Evolutionary conservation across 2,329 filamentous ascomycete genomes (phyloP).

Genomic region (Harringtonia lauricola): DNA sequence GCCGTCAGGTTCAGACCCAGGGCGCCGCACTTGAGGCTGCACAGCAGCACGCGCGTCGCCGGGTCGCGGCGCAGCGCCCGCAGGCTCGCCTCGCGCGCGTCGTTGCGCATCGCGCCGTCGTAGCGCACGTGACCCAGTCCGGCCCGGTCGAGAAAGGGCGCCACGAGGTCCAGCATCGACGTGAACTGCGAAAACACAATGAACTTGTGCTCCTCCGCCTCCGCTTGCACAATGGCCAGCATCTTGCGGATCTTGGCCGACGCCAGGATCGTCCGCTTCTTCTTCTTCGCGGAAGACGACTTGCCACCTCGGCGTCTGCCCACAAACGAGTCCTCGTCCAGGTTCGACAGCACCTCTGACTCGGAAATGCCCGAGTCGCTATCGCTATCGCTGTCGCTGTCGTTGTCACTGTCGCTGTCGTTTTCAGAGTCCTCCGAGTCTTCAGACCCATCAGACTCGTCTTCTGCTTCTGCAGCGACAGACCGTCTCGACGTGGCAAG

Average conservation of each 20-base stretch:
- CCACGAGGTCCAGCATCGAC: conserved; percentile 91
- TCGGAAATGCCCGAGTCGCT: neutral
- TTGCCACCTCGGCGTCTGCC: neutral
- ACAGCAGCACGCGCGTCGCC: conserved; percentile 72
- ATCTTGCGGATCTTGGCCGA: conserved; percentile 92
- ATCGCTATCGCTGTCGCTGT: neutral
- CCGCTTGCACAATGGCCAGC: conserved; percentile 66
- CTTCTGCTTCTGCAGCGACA: neutral
- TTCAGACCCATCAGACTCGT: neutral
- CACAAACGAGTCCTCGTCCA: neutral
- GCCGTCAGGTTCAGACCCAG: conserved; percentile 90
- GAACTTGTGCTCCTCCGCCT: conserved; percentile 79
- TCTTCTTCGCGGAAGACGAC: conserved; percentile 11
- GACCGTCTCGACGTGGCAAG: neutral
- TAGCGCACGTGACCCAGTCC: conserved; percentile 78
- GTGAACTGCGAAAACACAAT: conserved; percentile 99
- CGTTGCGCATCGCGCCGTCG: conserved; percentile 91
- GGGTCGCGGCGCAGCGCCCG: conserved; percentile 64
- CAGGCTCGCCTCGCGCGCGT: conserved; percentile 79
- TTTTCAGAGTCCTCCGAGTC: conserved; percentile 10
- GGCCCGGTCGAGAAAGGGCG: conserved; percentile 72
- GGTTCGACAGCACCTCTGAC: neutral
- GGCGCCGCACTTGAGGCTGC: conserved; percentile 87
- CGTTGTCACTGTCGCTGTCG: conserved; percentile 11
- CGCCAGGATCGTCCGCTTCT: conserved; percentile 32